Conservation (phyloP, 352 stramenopile species). For the Phytopythium vexans region DNA sequence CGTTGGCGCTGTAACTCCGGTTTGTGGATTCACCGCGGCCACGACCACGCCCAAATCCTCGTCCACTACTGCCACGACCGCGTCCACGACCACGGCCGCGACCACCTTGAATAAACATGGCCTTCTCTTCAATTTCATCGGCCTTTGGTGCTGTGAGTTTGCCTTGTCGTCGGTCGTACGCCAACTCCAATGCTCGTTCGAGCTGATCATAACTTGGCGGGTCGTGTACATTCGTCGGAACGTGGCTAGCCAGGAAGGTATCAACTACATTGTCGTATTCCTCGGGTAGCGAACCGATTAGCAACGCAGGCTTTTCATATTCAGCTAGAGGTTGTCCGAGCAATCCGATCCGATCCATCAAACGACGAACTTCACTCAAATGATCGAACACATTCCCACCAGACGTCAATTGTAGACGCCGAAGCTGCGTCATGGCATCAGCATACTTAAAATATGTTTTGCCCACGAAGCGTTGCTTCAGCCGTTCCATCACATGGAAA, state of each 20-base stretch:
- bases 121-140: slow-evolving; percentile 2
- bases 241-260: slow-evolving; percentile 11
- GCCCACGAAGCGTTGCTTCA: slow-evolving; percentile 8
- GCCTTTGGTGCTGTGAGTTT: background rate
- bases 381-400: slow-evolving; percentile 7
- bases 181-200: slow-evolving; percentile 9
- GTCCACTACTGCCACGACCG: slow-evolving; percentile 1
- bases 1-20: no score
- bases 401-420: slow-evolving; percentile 3
- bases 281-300: slow-evolving; percentile 7
- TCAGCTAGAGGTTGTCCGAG: slow-evolving; percentile 8
- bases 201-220: slow-evolving; percentile 10
- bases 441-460: slow-evolving; percentile 13
- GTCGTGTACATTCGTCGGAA: slow-evolving; percentile 1
- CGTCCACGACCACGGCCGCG: background rate
- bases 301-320: slow-evolving; percentile 10
- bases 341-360: slow-evolving; percentile 8
- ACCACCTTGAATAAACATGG: slow-evolving; percentile 2
- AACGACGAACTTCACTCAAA: slow-evolving; percentile 8
- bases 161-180: slow-evolving; percentile 4
- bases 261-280: slow-evolving; percentile 9
- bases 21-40: background rate
- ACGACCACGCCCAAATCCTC: slow-evolving; percentile 1
- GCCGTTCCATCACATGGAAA: slow-evolving; percentile 5
- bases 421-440: slow-evolving; percentile 6